These are phyloP conservation scores for Aeschynomene evenia DNA, from an alignment of 306 rosid species.

Conservation along the genomic window DNA sequence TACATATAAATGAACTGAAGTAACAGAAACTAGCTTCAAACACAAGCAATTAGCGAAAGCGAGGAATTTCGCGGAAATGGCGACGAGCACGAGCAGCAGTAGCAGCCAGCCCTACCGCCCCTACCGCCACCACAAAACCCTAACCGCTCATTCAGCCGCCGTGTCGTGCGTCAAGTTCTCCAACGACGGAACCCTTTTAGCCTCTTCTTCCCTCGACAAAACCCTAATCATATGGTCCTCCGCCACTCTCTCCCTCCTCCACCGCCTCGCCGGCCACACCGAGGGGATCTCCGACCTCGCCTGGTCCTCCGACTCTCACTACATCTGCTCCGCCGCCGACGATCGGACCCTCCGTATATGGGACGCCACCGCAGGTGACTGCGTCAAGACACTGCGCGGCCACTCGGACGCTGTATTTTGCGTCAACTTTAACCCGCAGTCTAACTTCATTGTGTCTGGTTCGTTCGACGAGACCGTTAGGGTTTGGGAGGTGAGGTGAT, in stretches of 20 bases:
- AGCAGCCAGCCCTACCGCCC: slow-evolving; percentile 54
- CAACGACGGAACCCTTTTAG: slow-evolving; percentile 73
- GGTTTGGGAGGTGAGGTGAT: slow-evolving; percentile 67
- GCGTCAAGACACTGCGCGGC: slow-evolving; percentile 86
- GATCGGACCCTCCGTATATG: slow-evolving; percentile 90
- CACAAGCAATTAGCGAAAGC: neutral
- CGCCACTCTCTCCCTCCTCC: slow-evolving; percentile 53
- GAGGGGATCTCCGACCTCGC: slow-evolving; percentile 82
- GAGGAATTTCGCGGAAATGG: slow-evolving; percentile 20
- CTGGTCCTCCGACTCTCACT: slow-evolving; percentile 93
- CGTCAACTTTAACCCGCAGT: slow-evolving; percentile 82
- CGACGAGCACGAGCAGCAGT: slow-evolving; percentile 50
- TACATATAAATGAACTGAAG: no score
- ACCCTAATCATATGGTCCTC: slow-evolving; percentile 77
- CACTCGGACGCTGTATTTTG: slow-evolving; percentile 74
- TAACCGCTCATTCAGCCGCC: slow-evolving; percentile 59
- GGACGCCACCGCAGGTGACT: slow-evolving; percentile 68
- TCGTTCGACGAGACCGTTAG: slow-evolving; percentile 81
- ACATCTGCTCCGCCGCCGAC: slow-evolving; percentile 94
- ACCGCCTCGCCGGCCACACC: slow-evolving; percentile 74
- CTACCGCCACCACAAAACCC: slow-evolving; percentile 72
- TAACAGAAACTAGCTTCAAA: neutral
- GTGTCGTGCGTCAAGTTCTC: slow-evolving; percentile 87
- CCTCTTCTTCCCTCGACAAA: slow-evolving; percentile 85
- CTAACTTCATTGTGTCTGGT: slow-evolving; percentile 80